Conservation (phyloP, 164 flowering plant species). For the Liriodendron chinense region DNA sequence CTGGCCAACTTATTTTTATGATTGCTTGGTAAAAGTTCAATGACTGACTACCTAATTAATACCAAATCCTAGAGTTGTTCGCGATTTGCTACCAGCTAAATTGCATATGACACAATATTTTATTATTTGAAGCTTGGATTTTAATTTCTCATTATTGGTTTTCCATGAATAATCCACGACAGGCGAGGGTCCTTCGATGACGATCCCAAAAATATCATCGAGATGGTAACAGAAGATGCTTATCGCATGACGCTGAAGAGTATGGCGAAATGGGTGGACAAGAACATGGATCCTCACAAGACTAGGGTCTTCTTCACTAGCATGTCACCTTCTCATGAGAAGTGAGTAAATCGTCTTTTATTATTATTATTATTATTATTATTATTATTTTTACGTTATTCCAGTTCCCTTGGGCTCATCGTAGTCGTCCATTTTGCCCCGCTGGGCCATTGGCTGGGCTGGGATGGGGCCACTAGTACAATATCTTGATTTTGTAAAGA, state of each 20-base stretch:
- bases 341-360: slow-evolving; percentile 28
- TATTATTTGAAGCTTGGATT: neutral
- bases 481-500: too few relatives aligned
- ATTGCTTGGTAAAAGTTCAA: too few relatives aligned
- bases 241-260: slow-evolving; percentile 67
- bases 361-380: too few relatives aligned
- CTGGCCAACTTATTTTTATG: too few relatives aligned
- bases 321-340: slow-evolving; percentile 75
- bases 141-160: neutral
- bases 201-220: slow-evolving; percentile 39
- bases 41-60: too few relatives aligned
- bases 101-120: too few relatives aligned
- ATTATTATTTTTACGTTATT: too few relatives aligned
- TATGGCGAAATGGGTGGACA: slow-evolving; percentile 69
- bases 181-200: slow-evolving; percentile 62
- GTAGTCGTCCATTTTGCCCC: neutral
- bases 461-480: too few relatives aligned
- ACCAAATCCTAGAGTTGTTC: too few relatives aligned
- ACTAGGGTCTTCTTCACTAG: slow-evolving; percentile 69
- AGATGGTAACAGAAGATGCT: slow-evolving; percentile 57
- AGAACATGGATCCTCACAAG: slow-evolving; percentile 51
- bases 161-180: slow-evolving; percentile 7
- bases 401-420: neutral
- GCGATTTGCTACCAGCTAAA: too few relatives aligned
- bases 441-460: neutral